These are phyloP conservation scores for Yamadazyma aaseri DNA, from an alignment of 1,139 yeast species.

Conservation along the genomic window DNA sequence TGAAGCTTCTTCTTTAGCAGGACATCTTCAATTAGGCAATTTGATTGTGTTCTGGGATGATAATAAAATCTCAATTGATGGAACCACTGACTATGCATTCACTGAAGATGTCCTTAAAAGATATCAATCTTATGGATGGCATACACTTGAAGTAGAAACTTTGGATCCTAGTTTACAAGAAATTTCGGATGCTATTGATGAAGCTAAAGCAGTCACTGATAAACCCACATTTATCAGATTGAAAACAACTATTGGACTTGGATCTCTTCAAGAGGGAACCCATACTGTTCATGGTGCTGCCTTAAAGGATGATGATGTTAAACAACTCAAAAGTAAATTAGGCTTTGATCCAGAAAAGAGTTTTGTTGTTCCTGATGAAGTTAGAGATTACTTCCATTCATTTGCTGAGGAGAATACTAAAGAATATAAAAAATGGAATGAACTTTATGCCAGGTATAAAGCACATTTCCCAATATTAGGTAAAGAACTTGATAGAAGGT, in stretches of 20 bases:
- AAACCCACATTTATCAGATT: conserved; percentile 92
- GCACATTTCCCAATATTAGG: conserved; percentile 76
- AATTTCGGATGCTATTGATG: conserved; percentile 69
- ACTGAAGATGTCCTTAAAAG: conserved; percentile 89
- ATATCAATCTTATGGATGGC: conserved; percentile 95
- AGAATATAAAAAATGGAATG: conserved; percentile 74
- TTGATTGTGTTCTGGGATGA: conserved; percentile 96
- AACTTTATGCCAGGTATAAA: conserved; percentile 58
- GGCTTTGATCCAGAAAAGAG: conserved; percentile 88
- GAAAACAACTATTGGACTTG: conserved; percentile 92
- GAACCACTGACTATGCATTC: conserved; percentile 87
- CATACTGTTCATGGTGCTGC: conserved; percentile 97
- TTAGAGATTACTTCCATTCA: conserved; percentile 64
- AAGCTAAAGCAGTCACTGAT: conserved; percentile 68
- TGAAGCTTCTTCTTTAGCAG: conserved; percentile 94
- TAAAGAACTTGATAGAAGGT: conserved; percentile 72
- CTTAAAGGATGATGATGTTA: conserved; percentile 89
- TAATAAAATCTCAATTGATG: conserved; percentile 96
- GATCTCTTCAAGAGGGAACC: conserved; percentile 84
- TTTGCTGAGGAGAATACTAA: conserved; percentile 58
- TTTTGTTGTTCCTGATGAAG: conserved; percentile 83
- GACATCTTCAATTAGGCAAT: conserved; percentile 92
- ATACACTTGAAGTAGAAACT: conserved; percentile 70
- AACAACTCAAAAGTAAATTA: conserved; percentile 77
- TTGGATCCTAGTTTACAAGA: conserved; percentile 81